phyloP scores from a whole-genome alignment of 345 rosid genomes.

The Eucalyptus lansdowneana region DNA sequence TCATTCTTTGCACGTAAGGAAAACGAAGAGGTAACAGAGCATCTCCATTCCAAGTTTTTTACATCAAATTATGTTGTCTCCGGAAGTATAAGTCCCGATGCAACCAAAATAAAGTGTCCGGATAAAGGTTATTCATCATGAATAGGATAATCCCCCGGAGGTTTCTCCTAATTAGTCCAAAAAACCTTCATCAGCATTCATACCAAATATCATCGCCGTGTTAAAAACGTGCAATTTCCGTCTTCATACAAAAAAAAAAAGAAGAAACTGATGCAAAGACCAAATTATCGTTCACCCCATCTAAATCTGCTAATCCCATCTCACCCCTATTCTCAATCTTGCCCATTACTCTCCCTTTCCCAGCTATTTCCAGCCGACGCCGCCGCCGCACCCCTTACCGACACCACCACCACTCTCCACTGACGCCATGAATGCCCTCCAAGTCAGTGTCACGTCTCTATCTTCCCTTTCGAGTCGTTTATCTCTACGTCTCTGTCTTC shows the following conservation, averaged over 20 bases:
- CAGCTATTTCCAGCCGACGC: neutral
- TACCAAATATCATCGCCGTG: neutral
- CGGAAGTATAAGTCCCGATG: neutral
- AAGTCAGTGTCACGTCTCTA: neutral
- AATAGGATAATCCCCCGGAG: neutral
- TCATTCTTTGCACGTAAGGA: neutral
- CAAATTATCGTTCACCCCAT: neutral
- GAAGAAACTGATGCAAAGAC: neutral
- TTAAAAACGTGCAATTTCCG: neutral
- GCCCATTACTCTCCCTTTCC: neutral
- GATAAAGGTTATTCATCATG: neutral
- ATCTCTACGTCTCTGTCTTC: neutral
- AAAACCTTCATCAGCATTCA: neutral
- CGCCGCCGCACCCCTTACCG: neutral
- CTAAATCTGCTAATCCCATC: neutral
- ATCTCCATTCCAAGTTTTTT: neutral
- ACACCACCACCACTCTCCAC: neutral
- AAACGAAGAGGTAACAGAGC: neutral
- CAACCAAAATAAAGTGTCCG: neutral
- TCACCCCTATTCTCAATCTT: neutral
- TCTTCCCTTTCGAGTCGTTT: neutral
- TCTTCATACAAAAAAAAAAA: neutral
- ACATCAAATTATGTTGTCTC: neutral
- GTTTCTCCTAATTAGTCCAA: neutral
- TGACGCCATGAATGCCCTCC: neutral